A percentile compares a stretch with the other conserved stretches of the same genome.
Evolutionary conservation across 2,329 filamentous ascomycete genomes (phyloP).

Genomic region (Ceratocystis smalleyi): DNA sequence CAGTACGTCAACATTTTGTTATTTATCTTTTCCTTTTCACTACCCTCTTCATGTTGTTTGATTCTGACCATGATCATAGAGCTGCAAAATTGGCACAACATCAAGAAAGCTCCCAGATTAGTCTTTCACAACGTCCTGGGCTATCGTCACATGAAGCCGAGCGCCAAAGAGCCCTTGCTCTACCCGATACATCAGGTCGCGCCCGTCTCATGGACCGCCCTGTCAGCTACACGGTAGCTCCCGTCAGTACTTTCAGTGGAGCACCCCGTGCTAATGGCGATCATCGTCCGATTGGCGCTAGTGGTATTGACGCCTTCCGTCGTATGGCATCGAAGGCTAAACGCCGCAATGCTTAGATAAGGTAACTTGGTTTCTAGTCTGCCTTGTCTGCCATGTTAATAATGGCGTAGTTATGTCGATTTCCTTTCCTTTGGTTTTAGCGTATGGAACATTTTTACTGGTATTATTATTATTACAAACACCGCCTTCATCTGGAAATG

Average conservation of each 20-base stretch:
- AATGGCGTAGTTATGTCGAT: background rate
- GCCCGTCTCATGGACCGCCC: constrained; percentile 40
- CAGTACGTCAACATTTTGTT: constrained; percentile 31
- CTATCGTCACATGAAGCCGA: constrained; percentile 34
- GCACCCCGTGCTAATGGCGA: constrained; percentile 25
- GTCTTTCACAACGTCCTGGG: constrained; percentile 34
- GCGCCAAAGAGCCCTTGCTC: constrained; percentile 42
- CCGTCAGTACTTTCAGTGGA: constrained; percentile 45
- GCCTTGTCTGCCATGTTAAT: background rate
- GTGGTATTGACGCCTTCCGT: constrained; percentile 48
- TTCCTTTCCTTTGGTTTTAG: background rate
- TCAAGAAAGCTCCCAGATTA: constrained; percentile 34
- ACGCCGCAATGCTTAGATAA: constrained; percentile 26
- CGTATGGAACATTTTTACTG: background rate
- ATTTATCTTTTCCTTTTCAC: constrained; percentile 8
- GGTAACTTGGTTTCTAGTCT: background rate
- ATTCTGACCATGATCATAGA: constrained; percentile 23
- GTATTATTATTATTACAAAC: background rate
- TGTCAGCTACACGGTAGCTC: constrained; percentile 43
- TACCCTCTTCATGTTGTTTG: constrained; percentile 4
- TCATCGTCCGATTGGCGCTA: constrained; percentile 46
- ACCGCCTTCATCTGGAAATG: background rate
- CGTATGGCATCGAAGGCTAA: constrained; percentile 51
- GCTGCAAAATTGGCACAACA: constrained; percentile 39
- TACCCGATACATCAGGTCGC: constrained; percentile 38